A percentile compares a stretch with the other conserved stretches of the same genome.
Evolutionary conservation across 176 grass and related monocot species (phyloP).

Genomic region (Olyra latifolia): DNA sequence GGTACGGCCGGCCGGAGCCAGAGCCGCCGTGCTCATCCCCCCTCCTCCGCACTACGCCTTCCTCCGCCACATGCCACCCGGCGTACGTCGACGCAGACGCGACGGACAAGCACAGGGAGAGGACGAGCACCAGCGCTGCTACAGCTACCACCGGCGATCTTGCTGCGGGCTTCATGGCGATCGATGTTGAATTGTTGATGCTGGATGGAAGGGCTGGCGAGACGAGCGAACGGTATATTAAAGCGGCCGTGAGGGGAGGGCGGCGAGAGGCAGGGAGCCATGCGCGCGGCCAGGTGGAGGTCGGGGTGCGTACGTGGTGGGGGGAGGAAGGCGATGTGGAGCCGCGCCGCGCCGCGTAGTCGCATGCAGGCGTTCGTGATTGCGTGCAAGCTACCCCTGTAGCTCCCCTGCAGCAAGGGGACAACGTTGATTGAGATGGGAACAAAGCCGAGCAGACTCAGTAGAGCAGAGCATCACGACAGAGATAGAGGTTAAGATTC

Average conservation of each 20-base stretch:
- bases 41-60: background rate
- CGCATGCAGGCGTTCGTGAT: background rate
- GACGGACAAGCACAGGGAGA: constrained; percentile 19
- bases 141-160: background rate
- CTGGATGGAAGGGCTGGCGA: background rate
- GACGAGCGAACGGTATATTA: background rate
- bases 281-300: constrained; percentile 60
- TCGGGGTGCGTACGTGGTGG: constrained; percentile 35
- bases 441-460: background rate
- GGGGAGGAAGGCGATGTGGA: constrained; percentile 24
- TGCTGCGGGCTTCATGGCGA: background rate
- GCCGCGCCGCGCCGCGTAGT: background rate
- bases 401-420: constrained; percentile 7
- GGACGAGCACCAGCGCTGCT: constrained; percentile 3
- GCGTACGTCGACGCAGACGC: background rate
- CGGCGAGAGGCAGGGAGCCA: constrained; percentile 21
- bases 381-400: no score
- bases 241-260: background rate
- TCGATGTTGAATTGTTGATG: background rate
- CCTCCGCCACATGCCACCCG: constrained; percentile 1
- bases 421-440: constrained; percentile 7
- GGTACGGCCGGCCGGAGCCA: constrained; percentile 36
- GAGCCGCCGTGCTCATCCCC: background rate
- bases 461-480: no score
- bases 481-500: no score